Percentiles rank a stretch among this genome's conserved stretches.
Conservation (phyloP, 192 early-diverging fungal genomes). For the Lunasporangiospora selenospora region DNA sequence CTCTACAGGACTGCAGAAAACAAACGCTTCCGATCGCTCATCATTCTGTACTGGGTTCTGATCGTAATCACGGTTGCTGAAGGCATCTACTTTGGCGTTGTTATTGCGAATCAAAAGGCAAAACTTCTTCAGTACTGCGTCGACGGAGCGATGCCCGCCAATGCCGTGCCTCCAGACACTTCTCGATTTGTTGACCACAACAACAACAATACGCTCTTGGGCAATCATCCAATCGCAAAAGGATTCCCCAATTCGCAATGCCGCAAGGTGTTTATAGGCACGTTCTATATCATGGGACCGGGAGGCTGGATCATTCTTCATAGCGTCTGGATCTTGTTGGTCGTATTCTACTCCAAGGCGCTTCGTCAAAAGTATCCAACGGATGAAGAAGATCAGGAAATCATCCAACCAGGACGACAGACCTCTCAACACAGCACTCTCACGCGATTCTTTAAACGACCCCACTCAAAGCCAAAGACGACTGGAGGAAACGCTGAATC, state of each 20-base stretch:
- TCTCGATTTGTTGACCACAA: too few species aligned
- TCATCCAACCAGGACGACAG: too few species aligned
- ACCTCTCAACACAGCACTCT: too few species aligned
- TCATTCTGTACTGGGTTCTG: conserved; percentile 33
- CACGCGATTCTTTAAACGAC: too few species aligned
- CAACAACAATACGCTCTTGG: too few species aligned
- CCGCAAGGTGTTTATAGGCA: neutral
- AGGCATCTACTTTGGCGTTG: conserved; percentile 41
- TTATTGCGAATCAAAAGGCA: conserved; percentile 29
- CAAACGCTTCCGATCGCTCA: conserved; percentile 14
- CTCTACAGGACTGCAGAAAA: neutral
- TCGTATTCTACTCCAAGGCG: conserved; percentile 34
- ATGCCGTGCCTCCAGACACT: too few species aligned
- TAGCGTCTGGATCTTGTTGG: conserved; percentile 26
- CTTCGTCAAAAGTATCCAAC: conserved; percentile 12
- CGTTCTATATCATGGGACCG: conserved; percentile 27
- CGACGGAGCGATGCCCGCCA: too few species aligned
- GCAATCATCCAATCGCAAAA: too few species aligned
- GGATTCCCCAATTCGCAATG: too few species aligned
- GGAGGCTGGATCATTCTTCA: conserved; percentile 41
- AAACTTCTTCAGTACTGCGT: conserved; percentile 29
- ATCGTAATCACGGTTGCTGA: conserved; percentile 18
- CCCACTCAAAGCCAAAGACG: too few species aligned
- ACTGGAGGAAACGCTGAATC: too few species aligned
- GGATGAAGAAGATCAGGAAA: conserved; percentile 9